phyloP scores from a whole-genome alignment of 495 filamentous ascomycete species.

The Thozetella sp. region DNA sequence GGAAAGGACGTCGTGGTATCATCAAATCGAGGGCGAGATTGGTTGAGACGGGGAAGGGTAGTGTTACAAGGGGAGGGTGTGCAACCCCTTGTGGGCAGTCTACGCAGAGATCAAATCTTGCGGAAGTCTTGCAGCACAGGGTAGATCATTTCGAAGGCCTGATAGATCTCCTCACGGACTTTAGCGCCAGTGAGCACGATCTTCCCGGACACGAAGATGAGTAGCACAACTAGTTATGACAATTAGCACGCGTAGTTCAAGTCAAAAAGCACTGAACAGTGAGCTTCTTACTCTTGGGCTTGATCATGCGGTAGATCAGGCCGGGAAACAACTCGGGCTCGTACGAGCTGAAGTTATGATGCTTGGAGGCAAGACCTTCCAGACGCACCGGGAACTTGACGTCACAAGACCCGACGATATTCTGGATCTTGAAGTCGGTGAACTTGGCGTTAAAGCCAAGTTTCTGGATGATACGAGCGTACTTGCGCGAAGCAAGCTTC shows the following conservation, averaged over 20 bases:
- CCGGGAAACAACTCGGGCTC: slow-evolving; percentile 98
- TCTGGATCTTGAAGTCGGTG: slow-evolving; percentile 99
- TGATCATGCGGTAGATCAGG: slow-evolving; percentile 99
- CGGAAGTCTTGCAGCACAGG: slow-evolving; percentile 81
- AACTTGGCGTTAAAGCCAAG: slow-evolving; percentile 99
- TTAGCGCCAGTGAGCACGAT: slow-evolving; percentile 98
- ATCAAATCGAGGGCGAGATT: slow-evolving; percentile 49
- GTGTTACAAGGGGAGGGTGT: slow-evolving; percentile 26
- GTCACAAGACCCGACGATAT: slow-evolving; percentile 98
- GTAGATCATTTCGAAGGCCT: slow-evolving; percentile 98
- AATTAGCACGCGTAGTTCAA: neutral
- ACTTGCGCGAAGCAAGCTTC: slow-evolving; percentile 95
- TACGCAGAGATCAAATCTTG: slow-evolving; percentile 38
- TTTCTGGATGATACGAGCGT: slow-evolving; percentile 99
- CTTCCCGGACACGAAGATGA: slow-evolving; percentile 99
- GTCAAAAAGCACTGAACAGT: neutral
- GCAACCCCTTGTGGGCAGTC: slow-evolving; percentile 3
- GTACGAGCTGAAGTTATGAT: slow-evolving; percentile 99
- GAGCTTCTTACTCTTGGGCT: slow-evolving; percentile 75
- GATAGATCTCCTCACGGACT: slow-evolving; percentile 98
- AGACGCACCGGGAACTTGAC: slow-evolving; percentile 99
- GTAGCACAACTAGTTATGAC: slow-evolving; percentile 64
- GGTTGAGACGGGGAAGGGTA: slow-evolving; percentile 45
- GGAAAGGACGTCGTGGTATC: slow-evolving; percentile 48
- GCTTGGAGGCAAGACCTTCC: slow-evolving; percentile 90